Evolutionary conservation across 495 filamentous ascomycete species (phyloP), one percentile per base, ranked within the genome.

Genomic region (Trichoderma erinaceum): DNA sequence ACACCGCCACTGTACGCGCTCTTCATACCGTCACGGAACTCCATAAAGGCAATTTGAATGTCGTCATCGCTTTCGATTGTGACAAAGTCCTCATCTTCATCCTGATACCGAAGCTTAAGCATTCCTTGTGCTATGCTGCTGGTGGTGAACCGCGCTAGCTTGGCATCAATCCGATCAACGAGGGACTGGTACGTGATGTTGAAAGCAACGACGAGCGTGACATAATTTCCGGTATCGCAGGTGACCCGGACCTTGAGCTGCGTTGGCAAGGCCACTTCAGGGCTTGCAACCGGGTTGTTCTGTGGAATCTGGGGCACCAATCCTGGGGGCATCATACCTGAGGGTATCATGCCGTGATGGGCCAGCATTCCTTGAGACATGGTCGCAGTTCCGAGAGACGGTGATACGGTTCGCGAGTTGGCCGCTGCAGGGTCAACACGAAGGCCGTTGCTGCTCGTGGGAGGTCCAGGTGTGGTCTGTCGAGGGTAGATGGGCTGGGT

Each of bases 161-260:
- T 98, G 27, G 90, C 90, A 76, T 98, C 96, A 73, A 99, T 97
- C n/a, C 95, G 92, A 73, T 98, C 93, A 64, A 92, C 91, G 27
- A 99, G 82, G 38, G 91, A 93, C 64, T 93, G 90, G 78, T 96
- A 97, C 61, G 90, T 86, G 72, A 98, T 99, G 73, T 92, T 95
- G 80, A 89, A 94, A 25, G 91, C 88, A 56, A 96, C 95, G 41
- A 99, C 93, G 13, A 99, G 83, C 0, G 93, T 97, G 67, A 97
- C 88, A 71, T 96, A 93, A 68, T 85, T 88, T 21, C 87, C 86
- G 65, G 87, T 87, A 18, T 91, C 89, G 73, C 90, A 95, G 72
- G 92, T 91, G 43, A 99, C 92, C 77, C 93, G 96, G 66, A 97
- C 92, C 75, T 97, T 97, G 66, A 99, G 84, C 71, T 98, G 96